Percentiles rank a stretch among this genome's conserved stretches.
Conservation (phyloP, 192 early-diverging fungal species). For the Chytriomyces sp. region DNA sequence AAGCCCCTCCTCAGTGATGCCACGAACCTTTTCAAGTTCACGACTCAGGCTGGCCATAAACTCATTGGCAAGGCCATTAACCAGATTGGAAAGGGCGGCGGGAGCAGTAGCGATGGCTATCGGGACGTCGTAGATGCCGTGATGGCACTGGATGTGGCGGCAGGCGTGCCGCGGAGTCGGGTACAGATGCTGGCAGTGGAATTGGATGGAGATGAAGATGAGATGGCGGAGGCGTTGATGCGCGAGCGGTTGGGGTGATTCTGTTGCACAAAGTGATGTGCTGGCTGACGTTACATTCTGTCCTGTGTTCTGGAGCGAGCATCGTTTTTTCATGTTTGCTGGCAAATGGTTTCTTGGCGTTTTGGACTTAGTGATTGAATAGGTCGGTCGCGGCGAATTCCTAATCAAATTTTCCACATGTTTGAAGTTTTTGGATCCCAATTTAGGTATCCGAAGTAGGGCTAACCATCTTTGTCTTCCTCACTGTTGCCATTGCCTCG, state of each 20-base stretch:
- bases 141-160: not conserved
- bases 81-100: not conserved
- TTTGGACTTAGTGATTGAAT: too few relatives aligned
- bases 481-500: too few relatives aligned
- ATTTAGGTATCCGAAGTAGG: too few relatives aligned
- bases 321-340: too few relatives aligned
- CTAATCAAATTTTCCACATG: too few relatives aligned
- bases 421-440: too few relatives aligned
- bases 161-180: not conserved
- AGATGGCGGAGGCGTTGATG: not conserved
- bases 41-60: not conserved
- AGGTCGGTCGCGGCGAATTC: too few relatives aligned
- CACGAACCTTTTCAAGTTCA: not conserved
- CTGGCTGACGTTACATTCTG: too few relatives aligned
- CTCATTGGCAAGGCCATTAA: not conserved
- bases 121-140: not conserved
- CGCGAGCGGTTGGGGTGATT: not conserved
- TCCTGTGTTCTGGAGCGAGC: too few relatives aligned
- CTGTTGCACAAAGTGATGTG: too few relatives aligned
- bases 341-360: too few relatives aligned
- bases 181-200: not conserved
- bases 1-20: not conserved
- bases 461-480: too few relatives aligned
- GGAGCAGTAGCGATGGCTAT: not conserved
- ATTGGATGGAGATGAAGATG: not conserved